phyloP scores from a whole-genome alignment of 176 grass and related monocot species.

The Cymbopogon citratus region DNA sequence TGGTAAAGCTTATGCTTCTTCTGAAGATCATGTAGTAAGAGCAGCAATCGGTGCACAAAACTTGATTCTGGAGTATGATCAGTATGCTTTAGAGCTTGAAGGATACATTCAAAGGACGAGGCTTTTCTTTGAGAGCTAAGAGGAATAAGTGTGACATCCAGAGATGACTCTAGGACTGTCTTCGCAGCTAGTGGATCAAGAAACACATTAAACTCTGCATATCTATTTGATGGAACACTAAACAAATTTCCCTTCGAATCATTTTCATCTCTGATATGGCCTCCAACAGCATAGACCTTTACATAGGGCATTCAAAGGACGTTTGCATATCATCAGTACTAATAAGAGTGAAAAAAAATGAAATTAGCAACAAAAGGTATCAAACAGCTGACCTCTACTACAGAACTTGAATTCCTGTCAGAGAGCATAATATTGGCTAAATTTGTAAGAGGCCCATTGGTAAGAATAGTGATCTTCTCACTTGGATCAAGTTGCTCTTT shows the following conservation, averaged over 20 bases:
- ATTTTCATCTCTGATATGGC: constrained; percentile 45
- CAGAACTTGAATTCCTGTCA: constrained; percentile 40
- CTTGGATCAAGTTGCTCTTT: constrained; percentile 37
- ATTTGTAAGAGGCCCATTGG: constrained; percentile 84
- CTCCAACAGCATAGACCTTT: constrained; percentile 68
- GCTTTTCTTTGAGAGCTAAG: constrained; percentile 56
- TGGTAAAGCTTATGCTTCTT: constrained; percentile 45
- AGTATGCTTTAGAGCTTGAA: constrained; percentile 29
- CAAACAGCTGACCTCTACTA: constrained; percentile 47
- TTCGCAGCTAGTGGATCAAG: constrained; percentile 72
- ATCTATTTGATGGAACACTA: constrained; percentile 56
- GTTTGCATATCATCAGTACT: neutral
- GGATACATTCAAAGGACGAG: constrained; percentile 48
- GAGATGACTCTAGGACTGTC: constrained; percentile 53
- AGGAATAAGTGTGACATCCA: constrained; percentile 62
- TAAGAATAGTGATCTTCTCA: constrained; percentile 62
- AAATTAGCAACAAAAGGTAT: constrained; percentile 4
- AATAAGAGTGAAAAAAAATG: too few species aligned
- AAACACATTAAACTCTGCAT: constrained; percentile 74
- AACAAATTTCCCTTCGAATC: constrained; percentile 64
- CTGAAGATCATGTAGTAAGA: constrained; percentile 50
- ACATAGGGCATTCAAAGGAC: constrained; percentile 16
- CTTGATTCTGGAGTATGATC: constrained; percentile 56
- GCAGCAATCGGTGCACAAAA: constrained; percentile 48
- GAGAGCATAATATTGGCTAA: constrained; percentile 67